phyloP scores from a whole-genome alignment of 225 moss, liverwort and hornwort genomes.

The Climacium dendroides region DNA sequence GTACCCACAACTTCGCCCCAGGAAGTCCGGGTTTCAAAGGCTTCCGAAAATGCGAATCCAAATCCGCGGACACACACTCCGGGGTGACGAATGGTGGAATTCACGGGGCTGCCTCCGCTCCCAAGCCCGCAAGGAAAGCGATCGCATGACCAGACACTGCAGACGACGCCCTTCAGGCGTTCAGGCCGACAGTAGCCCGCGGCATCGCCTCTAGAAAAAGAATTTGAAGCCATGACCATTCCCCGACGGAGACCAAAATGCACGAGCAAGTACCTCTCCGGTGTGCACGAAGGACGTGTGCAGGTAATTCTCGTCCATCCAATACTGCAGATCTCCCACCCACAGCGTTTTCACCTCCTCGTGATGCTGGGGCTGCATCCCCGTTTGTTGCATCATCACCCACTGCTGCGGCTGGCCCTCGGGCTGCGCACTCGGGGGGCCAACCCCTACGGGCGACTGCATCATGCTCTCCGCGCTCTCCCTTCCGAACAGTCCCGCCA shows the following conservation, averaged over 20 bases:
- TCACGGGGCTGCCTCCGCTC: not conserved
- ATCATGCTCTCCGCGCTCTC: conserved; percentile 61
- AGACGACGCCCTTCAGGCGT: not conserved
- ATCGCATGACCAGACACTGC: not conserved
- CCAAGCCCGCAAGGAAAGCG: not conserved
- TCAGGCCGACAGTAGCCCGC: not conserved
- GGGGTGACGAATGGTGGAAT: not conserved
- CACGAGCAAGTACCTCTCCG: conserved; percentile 39
- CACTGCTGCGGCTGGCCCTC: conserved; percentile 90
- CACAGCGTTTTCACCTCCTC: conserved; percentile 98
- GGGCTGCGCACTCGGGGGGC: conserved; percentile 64
- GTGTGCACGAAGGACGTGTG: conserved; percentile 92
- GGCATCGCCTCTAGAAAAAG: not conserved
- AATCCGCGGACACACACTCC: not conserved
- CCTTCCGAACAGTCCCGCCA: conserved; percentile 7
- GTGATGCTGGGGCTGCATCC: conserved; percentile 83
- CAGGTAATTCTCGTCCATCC: conserved; percentile 99
- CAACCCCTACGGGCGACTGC: conserved; percentile 96
- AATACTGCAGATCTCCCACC: conserved; percentile 97
- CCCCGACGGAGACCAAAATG: not conserved
- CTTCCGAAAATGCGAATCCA: not conserved
- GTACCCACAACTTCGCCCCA: not conserved
- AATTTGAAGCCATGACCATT: not conserved
- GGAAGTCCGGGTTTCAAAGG: not conserved
- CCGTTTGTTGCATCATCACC: conserved; percentile 54